Evolutionary conservation across 805 yeast species (phyloP), one percentile per base, ranked within the genome.

Genomic region (Candida berthetii): DNA sequence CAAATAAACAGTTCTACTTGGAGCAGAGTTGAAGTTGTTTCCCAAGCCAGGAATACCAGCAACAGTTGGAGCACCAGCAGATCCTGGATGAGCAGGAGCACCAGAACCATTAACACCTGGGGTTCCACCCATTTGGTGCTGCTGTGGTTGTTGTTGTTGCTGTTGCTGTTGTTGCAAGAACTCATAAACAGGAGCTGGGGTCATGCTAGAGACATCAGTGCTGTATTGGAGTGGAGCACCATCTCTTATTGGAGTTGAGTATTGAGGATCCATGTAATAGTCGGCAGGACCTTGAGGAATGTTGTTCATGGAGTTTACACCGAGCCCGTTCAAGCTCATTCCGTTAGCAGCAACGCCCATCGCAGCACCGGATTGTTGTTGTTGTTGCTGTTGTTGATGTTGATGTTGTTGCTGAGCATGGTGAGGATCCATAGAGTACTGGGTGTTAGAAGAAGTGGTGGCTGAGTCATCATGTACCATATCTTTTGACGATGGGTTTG

Each of bases 1-100:
- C 53, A 91, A 68, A 57, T 88, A 87, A 9, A 91, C 95, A 0
- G 97, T 88, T 60, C 97, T 78, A 17, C 89, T 82, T 31, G 85
- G 85, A 2, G 84, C 82, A 33, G 61, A 49, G 19, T 58, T 60
- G 48, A 64, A 65, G 45, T 60, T 66, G 13, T 41, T 42, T 13
- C 38, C 17, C 16, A 7, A n/a, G 6, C 25, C 25, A 4, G 27
- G 15, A 13, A 7, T 34, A 24, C 39, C 39, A 3, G 46, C 31
- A n/a, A 44, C 15, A n/a, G 28, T 18, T 14, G 25, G 36, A 14
- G 19, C 31, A 6, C 35, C 18, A 20, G 35, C 24, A 34, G 27
- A 19, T 2, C 13, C 35, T 33, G 22, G 9, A 10, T 22, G 25
- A 27, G n/a, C 11, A 27, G 29, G n/a, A 10, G n/a, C 29, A 27